Evolutionary conservation across 2,329 filamentous ascomycete genomes (phyloP), one percentile per base, ranked within the genome.

Genomic region (Aquanectria penicillioides): DNA sequence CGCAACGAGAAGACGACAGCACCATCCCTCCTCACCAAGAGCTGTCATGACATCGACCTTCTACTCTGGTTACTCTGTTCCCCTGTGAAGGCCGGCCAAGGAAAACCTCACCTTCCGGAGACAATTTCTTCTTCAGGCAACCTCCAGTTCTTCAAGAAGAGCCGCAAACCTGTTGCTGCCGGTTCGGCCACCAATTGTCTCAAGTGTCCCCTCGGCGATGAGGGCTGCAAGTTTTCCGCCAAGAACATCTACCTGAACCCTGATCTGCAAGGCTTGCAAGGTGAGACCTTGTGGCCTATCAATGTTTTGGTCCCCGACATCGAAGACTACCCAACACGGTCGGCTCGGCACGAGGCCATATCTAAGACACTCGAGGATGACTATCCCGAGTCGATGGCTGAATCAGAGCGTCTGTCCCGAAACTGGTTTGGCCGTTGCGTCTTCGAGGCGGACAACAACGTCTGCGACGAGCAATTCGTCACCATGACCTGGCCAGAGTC

Each of bases 381-480:
- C 69, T 88, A 88, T 57, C 78, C 82, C 12, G 71, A 76, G 1
- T 71, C 75, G 6, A 86, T 81, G 0, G 79, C 83, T 4, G 74
- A 78, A 50, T 70, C 76, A 2, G 77, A 81, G n/a, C 72, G 84
- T 2, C 79, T 80, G 3, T 77, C 78, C 5, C 78, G 82, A 9
- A 89, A 89, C 64, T 90, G 93, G 93, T 98, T 93, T 71, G 95
- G 95, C 0, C 87, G 94, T n/a, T 99, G 95, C 72, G 95, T 98
- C 2, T 98, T 89, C 77, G 95, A 97, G 73, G 82, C 89, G 5
- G 93, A 97, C 77, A 99, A 98, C 76, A 89, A 96, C 70, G 95
- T 98, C 36, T 92, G 89, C 69, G 95, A 99, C 74, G 93, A 98
- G 70, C 94, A 98, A 74, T 85, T 90, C 22, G 95, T 98, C 17